A percentile compares a stretch with the other conserved stretches of the same genome.
phyloP scores from a whole-genome alignment of 768 basidiomycete genomes.

The Leccinum longicurvipes region DNA sequence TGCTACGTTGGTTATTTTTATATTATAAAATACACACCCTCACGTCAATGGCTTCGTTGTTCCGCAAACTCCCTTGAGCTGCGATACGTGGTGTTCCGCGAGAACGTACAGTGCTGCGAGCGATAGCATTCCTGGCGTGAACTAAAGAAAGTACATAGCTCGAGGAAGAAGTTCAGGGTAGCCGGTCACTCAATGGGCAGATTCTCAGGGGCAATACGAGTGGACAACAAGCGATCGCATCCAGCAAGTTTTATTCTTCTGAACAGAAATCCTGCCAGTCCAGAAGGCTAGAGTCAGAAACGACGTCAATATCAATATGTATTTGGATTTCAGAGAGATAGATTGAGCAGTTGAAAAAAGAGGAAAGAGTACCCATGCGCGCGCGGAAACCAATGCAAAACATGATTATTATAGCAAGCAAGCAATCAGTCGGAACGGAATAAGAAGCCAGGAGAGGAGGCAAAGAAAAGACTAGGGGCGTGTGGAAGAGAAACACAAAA shows the following conservation, averaged over 20 bases:
- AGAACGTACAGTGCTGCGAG: neutral
- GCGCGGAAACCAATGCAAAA: slow-evolving; percentile 14
- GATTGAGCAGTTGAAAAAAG: neutral
- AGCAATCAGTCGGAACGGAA: neutral
- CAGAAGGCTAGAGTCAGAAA: neutral
- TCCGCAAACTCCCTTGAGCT: neutral
- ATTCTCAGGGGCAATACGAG: neutral
- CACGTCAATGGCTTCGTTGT: neutral
- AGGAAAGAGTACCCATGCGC: neutral
- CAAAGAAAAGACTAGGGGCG: neutral
- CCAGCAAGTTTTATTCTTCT: neutral
- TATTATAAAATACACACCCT: neutral
- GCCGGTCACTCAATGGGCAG: neutral
- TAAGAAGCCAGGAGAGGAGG: neutral
- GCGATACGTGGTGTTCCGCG: neutral
- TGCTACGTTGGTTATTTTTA: neutral
- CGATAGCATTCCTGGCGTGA: neutral
- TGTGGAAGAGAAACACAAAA: neutral
- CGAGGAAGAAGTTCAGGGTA: neutral
- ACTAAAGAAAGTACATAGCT: neutral
- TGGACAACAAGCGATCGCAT: neutral
- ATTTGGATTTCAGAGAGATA: neutral
- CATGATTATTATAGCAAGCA: slow-evolving; percentile 19
- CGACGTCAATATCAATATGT: neutral
- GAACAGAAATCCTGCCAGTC: neutral